phyloP scores from a whole-genome alignment of 192 early-diverging fungal species.

The Podila epigama region DNA sequence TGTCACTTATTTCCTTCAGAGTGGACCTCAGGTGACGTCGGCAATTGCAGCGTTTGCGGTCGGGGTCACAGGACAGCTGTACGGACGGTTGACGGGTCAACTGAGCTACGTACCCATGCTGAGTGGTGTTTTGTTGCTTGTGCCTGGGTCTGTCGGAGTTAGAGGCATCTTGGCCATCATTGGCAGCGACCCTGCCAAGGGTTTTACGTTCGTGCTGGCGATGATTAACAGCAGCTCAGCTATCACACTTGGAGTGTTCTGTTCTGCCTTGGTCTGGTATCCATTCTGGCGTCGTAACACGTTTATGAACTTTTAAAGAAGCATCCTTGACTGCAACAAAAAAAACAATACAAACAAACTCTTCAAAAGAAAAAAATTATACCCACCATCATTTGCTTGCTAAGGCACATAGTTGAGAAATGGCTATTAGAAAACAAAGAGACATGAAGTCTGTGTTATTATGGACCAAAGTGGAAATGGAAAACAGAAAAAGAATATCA shows the following conservation, averaged over 20 bases:
- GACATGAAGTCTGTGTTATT: too few relatives aligned
- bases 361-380: not conserved
- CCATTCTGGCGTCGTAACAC: slow-evolving; percentile 49
- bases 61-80: slow-evolving; percentile 47
- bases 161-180: slow-evolving; percentile 42
- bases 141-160: slow-evolving; percentile 52
- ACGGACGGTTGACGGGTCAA: slow-evolving; percentile 40
- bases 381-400: not conserved
- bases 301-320: slow-evolving; percentile 46
- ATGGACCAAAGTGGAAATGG: too few relatives aligned
- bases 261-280: slow-evolving; percentile 42
- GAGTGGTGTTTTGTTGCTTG: slow-evolving; percentile 51
- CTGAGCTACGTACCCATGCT: slow-evolving; percentile 51
- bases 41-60: slow-evolving; percentile 43
- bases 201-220: slow-evolving; percentile 45
- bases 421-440: too few relatives aligned
- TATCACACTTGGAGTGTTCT: slow-evolving; percentile 51
- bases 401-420: too few relatives aligned
- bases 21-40: slow-evolving; percentile 27
- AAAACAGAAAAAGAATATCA: too few relatives aligned
- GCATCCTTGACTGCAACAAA: not conserved
- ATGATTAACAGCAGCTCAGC: slow-evolving; percentile 49
- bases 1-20: slow-evolving; percentile 32
- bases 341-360: not conserved
- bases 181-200: slow-evolving; percentile 30